Evolutionary conservation across 257 asterid species (phyloP).

Genomic region (Echium plantagineum): DNA sequence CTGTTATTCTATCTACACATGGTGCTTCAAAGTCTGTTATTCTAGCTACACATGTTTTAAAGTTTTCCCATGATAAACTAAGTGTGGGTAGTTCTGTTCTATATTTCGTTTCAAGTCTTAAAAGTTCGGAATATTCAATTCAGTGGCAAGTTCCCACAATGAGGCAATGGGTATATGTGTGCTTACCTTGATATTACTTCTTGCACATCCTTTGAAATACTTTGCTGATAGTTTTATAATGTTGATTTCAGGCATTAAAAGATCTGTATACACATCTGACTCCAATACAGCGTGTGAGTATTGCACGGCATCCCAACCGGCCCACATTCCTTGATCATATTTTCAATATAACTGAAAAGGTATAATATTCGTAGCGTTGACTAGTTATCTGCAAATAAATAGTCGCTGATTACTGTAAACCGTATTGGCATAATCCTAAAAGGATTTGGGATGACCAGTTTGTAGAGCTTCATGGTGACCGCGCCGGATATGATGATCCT

Average conservation of each 20-base stretch:
- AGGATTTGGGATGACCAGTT: constrained; percentile 30
- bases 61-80: no score
- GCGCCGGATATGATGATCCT: constrained; percentile 90
- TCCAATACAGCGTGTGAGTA: constrained; percentile 74
- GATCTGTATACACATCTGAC: constrained; percentile 60
- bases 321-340: constrained; percentile 90
- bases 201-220: constrained; percentile 3
- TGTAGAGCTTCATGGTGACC: constrained; percentile 93
- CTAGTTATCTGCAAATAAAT: neutral
- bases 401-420: neutral
- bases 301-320: constrained; percentile 84
- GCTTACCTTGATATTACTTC: constrained; percentile 4
- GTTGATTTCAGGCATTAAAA: constrained; percentile 63
- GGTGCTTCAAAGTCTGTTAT: no score
- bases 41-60: no score
- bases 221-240: constrained; percentile 3
- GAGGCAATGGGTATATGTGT: neutral
- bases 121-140: no score
- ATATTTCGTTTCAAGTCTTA: no score
- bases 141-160: neutral
- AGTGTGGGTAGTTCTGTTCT: no score
- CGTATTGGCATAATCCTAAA: neutral
- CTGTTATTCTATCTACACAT: no score
- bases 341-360: constrained; percentile 81
- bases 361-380: constrained; percentile 13